A percentile compares a stretch with the other conserved stretches of the same genome.
Conservation (phyloP, 1,284 basidiomycete genomes). For the Malassezia obtusa region DNA sequence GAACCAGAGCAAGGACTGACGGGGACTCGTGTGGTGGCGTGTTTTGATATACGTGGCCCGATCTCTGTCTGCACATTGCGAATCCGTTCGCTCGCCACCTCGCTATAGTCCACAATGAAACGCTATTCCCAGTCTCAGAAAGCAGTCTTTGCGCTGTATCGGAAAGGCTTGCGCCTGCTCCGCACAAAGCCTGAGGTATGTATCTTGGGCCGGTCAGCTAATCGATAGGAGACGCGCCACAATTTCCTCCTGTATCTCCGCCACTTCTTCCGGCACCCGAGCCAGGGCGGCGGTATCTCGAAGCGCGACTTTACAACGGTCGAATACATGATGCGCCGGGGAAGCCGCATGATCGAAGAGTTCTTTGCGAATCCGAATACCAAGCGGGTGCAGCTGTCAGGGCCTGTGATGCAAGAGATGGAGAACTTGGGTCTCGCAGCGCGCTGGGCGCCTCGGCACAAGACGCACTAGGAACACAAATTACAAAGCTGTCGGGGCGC, state of each 20-base stretch:
- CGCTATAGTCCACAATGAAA: constrained; percentile 9
- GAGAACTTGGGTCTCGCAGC: constrained; percentile 3
- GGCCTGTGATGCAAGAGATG: constrained; percentile 11
- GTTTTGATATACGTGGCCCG: not conserved
- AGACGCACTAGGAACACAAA: not conserved
- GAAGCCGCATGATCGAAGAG: constrained; percentile 29
- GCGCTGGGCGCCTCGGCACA: not conserved
- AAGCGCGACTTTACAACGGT: constrained; percentile 40
- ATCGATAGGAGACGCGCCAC: constrained; percentile 27
- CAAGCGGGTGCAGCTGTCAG: constrained; percentile 31
- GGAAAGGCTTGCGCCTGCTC: constrained; percentile 13
- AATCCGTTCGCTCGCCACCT: not conserved
- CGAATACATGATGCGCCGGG: constrained; percentile 43
- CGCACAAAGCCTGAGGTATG: constrained; percentile 18
- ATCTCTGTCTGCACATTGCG: not conserved
- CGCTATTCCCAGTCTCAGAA: constrained; percentile 13
- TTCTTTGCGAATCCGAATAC: constrained; percentile 33
- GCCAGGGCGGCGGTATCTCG: constrained; percentile 34
- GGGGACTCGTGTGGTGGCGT: not conserved
- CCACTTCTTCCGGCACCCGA: constrained; percentile 43
- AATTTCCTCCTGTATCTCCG: constrained; percentile 44
- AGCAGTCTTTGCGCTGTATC: constrained; percentile 11
- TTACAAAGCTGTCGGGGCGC: not conserved
- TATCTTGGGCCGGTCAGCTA: not conserved
- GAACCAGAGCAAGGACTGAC: constrained; percentile 13